Conservation (phyloP, 169 alveolate genomes). For the Hepatocystis sp. region DNA sequence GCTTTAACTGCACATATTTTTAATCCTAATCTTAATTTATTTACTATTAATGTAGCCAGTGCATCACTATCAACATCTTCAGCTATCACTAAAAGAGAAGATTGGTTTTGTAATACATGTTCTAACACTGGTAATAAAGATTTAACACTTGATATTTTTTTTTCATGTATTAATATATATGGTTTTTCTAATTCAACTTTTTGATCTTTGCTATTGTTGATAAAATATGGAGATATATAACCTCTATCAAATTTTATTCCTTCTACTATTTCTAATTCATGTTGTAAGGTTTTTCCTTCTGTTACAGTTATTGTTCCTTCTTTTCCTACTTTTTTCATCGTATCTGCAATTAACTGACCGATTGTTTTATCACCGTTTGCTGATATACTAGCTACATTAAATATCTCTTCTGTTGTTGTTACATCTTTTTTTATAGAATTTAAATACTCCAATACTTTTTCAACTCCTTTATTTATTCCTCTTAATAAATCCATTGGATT, state of each 20-base stretch:
- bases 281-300: slow-evolving; percentile 98
- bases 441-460: slow-evolving; percentile 80
- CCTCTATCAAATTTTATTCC: slow-evolving; percentile 99
- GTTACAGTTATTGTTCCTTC: slow-evolving; percentile 99
- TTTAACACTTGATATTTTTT: slow-evolving; percentile 94
- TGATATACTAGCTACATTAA: slow-evolving; percentile 98
- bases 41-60: slow-evolving; percentile 98
- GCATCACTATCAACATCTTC: slow-evolving; percentile 99
- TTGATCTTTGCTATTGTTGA: slow-evolving; percentile 96
- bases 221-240: slow-evolving; percentile 98
- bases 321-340: slow-evolving; percentile 97
- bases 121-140: slow-evolving; percentile 96
- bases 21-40: slow-evolving; percentile 98
- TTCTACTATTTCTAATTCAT: slow-evolving; percentile 98
- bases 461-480: slow-evolving; percentile 88
- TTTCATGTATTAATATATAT: slow-evolving; percentile 95
- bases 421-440: slow-evolving; percentile 85
- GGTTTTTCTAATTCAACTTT: slow-evolving; percentile 98
- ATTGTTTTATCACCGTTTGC: slow-evolving; percentile 98
- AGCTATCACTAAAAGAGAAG: slow-evolving; percentile 96
- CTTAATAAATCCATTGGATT: slow-evolving; percentile 99
- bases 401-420: slow-evolving; percentile 86
- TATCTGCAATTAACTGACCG: slow-evolving; percentile 97
- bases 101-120: slow-evolving; percentile 94
- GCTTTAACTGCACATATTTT: slow-evolving; percentile 98